phyloP scores from a whole-genome alignment of 2,329 filamentous ascomycete species.

The Stagonosporopsis rhizophila region DNA sequence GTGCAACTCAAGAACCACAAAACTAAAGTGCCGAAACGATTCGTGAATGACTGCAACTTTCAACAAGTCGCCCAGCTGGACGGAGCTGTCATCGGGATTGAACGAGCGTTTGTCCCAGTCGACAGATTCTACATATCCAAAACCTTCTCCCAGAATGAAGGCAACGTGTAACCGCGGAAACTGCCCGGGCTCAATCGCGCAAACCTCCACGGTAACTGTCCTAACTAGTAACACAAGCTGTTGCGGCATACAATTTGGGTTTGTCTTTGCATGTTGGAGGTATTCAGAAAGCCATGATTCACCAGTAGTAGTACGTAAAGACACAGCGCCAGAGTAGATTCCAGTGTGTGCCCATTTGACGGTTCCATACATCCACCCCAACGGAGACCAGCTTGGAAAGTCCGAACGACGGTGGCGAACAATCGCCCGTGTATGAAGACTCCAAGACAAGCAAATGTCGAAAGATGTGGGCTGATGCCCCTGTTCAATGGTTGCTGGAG shows the following conservation, averaged over 20 bases:
- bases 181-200: too few species aligned
- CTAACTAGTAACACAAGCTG: background rate
- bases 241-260: background rate
- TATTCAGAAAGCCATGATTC: background rate
- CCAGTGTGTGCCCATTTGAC: background rate
- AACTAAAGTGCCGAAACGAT: background rate
- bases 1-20: background rate
- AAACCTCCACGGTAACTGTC: background rate
- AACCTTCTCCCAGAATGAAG: background rate
- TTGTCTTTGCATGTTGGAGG: background rate
- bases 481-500: background rate
- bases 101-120: too few species aligned
- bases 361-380: background rate
- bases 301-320: background rate
- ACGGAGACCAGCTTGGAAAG: background rate
- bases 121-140: background rate
- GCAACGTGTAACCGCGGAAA: background rate
- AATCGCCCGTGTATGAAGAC: too few species aligned
- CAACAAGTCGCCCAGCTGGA: background rate
- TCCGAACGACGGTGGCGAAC: background rate
- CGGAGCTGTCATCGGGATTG: background rate
- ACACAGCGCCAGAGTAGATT: background rate
- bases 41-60: background rate
- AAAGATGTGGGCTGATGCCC: background rate
- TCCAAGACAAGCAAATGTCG: background rate